Evolutionary conservation across 257 asterid species (phyloP).

Genomic region (Nicotiana benthamiana): DNA sequence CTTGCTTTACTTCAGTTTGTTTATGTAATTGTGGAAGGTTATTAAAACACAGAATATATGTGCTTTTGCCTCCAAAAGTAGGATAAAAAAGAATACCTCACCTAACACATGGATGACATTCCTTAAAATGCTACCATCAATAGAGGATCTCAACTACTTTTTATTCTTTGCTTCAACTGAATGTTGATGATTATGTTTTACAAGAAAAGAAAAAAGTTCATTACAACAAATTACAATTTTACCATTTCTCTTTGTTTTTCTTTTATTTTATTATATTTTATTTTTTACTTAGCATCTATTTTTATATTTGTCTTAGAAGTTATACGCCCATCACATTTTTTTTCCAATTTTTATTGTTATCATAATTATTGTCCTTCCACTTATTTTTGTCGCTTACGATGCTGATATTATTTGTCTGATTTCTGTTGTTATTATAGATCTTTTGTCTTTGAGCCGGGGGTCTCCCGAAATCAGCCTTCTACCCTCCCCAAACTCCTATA

Average conservation of each 20-base stretch:
- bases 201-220: background rate
- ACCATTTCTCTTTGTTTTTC: background rate
- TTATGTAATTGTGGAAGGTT: background rate
- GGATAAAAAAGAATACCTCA: conserved; percentile 17
- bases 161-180: conserved; percentile 11
- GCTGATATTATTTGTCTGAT: too few species aligned
- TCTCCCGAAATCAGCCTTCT: too few species aligned
- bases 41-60: background rate
- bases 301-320: background rate
- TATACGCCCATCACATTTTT: too few species aligned
- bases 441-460: too few species aligned
- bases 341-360: too few species aligned
- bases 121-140: conserved; percentile 34
- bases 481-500: too few species aligned
- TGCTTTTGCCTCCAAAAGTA: background rate
- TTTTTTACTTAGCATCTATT: too few species aligned
- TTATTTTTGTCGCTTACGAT: too few species aligned
- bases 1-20: background rate
- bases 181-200: background rate
- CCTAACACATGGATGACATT: conserved; percentile 31
- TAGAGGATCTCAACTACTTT: conserved; percentile 48
- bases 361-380: too few species aligned
- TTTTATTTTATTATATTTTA: too few species aligned
- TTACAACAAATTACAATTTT: background rate
- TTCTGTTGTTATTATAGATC: too few species aligned